Evolutionary conservation across 2,329 filamentous ascomycete species (phyloP), one percentile per base, ranked within the genome.

Genomic region (Sclerotinia nivalis): DNA sequence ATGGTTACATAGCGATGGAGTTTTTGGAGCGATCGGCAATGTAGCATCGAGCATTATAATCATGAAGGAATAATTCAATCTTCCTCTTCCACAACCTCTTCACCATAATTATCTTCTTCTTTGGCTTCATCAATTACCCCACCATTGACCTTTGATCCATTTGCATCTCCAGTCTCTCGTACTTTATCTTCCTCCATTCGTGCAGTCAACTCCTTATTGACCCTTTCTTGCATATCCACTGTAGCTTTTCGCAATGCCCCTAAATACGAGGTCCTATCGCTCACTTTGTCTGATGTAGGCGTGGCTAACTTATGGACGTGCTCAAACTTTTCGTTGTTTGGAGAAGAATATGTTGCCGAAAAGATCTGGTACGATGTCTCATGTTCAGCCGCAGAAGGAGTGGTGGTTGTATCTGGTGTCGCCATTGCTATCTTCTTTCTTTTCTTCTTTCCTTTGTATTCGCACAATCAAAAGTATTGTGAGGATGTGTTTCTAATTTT

Each of bases 31-130:
- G 68, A 67, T 71, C 64, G 68, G 70, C 65, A 69, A 50, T 71
- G 61, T 43, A 69, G 45, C 43, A 69, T 69, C 25, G 40, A 69
- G 43, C 20, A 58, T 66, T 43, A 56, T 60, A 62, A 66, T 66
- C n/a, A 62, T 69, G 43, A 67, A 49, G 34, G 65, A 43, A 54
- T 37, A 43, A 76, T 78, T 67, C 86, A 86, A 34, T 65, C 58
- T 69, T 91, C 90, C 55, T 91, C 89, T 64, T 90, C 88, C 18
- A 87, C 82, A 34, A 89, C 87, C 79, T 97, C 93, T 80, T 97
- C 93, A 61, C 93, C 93, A 78, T 97, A 97, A 77, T 93, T 91
- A 76, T 92, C 88, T 77, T 93, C 91, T 77, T 89, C 88, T 72
- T 86, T 85, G 15, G 80, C 83, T 71, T 89, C 87, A 71, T 88